These are phyloP conservation scores for Simmondsia chinensis DNA, from an alignment of 148 eudicot genomes.

Conservation along the genomic window DNA sequence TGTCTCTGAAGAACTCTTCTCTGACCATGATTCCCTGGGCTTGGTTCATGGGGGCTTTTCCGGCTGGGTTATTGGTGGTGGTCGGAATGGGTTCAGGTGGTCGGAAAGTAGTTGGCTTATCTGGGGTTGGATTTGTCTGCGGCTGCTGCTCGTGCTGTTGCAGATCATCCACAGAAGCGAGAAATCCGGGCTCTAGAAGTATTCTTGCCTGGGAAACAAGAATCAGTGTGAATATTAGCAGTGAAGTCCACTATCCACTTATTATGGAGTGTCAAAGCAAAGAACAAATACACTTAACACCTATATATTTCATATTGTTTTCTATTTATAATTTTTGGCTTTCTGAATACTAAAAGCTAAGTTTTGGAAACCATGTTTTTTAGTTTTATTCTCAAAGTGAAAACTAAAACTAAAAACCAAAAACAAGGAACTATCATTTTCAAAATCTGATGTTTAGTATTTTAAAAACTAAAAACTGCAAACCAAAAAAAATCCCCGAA, in stretches of 20 bases:
- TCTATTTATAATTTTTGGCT: no score
- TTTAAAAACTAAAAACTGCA: no score
- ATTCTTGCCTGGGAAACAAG: slow-evolving; percentile 71
- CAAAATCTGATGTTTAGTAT: no score
- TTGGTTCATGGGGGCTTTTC: slow-evolving; percentile 21
- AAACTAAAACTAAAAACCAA: background rate
- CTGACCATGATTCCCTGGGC: slow-evolving; percentile 16
- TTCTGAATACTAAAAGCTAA: no score
- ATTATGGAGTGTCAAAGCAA: no score
- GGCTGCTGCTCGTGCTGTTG: slow-evolving; percentile 21
- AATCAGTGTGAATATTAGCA: background rate
- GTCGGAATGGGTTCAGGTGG: slow-evolving; percentile 18
- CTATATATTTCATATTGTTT: no score
- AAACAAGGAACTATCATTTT: no score
- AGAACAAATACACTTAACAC: no score
- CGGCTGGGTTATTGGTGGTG: slow-evolving; percentile 2
- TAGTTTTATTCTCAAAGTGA: no score
- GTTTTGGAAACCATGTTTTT: no score
- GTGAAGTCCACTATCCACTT: background rate
- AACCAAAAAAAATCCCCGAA: background rate
- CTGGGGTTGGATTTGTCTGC: slow-evolving; percentile 17
- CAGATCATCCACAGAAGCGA: slow-evolving; percentile 24
- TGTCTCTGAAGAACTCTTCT: slow-evolving; percentile 23
- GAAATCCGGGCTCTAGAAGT: slow-evolving; percentile 52
- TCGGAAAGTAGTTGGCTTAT: slow-evolving; percentile 11